Evolutionary conservation across 768 basidiomycete species (phyloP).

Genomic region (Mycena crocata): DNA sequence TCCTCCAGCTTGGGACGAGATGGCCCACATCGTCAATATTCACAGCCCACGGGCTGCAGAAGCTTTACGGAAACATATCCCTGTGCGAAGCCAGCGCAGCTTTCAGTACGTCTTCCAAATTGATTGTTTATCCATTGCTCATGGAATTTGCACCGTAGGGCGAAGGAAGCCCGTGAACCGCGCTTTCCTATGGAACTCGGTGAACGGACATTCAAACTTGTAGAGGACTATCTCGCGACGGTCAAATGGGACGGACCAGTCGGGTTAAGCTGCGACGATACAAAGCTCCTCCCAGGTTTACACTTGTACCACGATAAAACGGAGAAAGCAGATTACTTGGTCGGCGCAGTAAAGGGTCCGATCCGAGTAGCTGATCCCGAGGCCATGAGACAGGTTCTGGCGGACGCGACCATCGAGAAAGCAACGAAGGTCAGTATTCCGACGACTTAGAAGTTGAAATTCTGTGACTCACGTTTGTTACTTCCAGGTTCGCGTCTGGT

Average conservation of each 20-base stretch:
- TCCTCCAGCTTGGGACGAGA: no score
- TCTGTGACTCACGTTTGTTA: background rate
- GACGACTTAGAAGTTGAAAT: background rate
- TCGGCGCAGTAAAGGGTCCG: slow-evolving; percentile 41
- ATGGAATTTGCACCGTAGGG: slow-evolving; percentile 3
- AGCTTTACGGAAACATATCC: slow-evolving; percentile 35
- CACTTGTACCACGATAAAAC: slow-evolving; percentile 39
- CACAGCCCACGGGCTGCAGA: slow-evolving; percentile 43
- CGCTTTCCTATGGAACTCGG: slow-evolving; percentile 37
- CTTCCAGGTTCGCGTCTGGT: slow-evolving; percentile 45
- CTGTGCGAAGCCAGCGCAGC: slow-evolving; percentile 27
- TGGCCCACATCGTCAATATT: slow-evolving; percentile 40
- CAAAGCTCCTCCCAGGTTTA: slow-evolving; percentile 43
- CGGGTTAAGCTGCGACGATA: slow-evolving; percentile 49
- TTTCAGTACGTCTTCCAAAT: slow-evolving; percentile 27
- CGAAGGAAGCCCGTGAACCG: slow-evolving; percentile 27
- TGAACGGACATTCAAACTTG: slow-evolving; percentile 34
- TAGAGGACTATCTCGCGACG: slow-evolving; percentile 27
- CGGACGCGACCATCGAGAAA: slow-evolving; percentile 19
- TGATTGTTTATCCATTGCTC: background rate
- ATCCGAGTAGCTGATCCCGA: slow-evolving; percentile 40
- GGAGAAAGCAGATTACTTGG: slow-evolving; percentile 34
- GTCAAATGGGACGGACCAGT: slow-evolving; percentile 41
- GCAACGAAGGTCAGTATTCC: slow-evolving; percentile 38
- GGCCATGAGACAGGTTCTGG: slow-evolving; percentile 24